Percentiles rank a stretch among this genome's conserved stretches.
Conservation (phyloP, 805 yeast genomes). For the Spathaspora girioi region DNA sequence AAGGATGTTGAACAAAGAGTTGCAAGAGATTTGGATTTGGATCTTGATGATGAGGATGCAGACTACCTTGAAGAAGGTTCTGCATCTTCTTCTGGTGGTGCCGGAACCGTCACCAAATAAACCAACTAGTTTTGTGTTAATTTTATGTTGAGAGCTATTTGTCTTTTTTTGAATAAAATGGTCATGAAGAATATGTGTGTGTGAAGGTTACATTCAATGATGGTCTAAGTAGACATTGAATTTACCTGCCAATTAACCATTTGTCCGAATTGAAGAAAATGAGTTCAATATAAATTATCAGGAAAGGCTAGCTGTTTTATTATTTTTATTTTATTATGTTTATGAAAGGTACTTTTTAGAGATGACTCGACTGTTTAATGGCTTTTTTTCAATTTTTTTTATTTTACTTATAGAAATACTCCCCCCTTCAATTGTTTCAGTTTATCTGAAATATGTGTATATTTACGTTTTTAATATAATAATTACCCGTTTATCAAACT, state of each 20-base stretch:
- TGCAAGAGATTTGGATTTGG: slow-evolving; percentile 49
- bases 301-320: not conserved
- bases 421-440: not conserved
- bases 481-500: not conserved
- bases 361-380: slow-evolving; percentile 1
- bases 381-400: not conserved
- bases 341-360: not conserved
- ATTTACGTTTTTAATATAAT: not conserved
- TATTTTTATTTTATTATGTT: not conserved
- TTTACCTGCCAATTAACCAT: slow-evolving; percentile 2
- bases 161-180: not conserved
- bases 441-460: not conserved
- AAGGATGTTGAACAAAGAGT: slow-evolving; percentile 64
- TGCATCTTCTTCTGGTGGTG: slow-evolving; percentile 3
- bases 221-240: not conserved
- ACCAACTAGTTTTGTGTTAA: not conserved
- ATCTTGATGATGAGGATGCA: slow-evolving; percentile 27
- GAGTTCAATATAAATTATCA: not conserved
- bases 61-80: slow-evolving; percentile 19
- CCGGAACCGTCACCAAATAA: slow-evolving; percentile 1
- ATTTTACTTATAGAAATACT: not conserved
- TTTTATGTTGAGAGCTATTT: not conserved
- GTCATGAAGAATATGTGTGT: slow-evolving; percentile 19
- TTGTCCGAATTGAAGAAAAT: not conserved
- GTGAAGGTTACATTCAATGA: slow-evolving; percentile 10